Percentiles rank a stretch among this genome's conserved stretches.
Evolutionary conservation across 1,284 basidiomycete species (phyloP).

Genomic region (Phylloboletellus chloephorus): DNA sequence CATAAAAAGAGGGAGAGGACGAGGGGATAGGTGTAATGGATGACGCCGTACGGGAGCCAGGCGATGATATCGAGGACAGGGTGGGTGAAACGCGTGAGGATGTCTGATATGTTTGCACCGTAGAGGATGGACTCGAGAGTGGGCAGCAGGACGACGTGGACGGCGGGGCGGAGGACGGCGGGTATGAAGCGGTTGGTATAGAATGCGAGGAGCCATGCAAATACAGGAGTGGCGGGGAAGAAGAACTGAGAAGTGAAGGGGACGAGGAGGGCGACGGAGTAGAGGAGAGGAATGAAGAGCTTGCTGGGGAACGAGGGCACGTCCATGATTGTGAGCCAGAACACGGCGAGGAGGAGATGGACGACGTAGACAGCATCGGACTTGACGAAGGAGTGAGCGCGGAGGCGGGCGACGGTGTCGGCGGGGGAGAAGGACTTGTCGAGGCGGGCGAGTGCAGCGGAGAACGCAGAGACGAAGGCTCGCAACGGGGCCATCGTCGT

Average conservation of each 20-base stretch:
- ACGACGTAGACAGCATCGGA: constrained; percentile 62
- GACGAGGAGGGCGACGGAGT: constrained; percentile 64
- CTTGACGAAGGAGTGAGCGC: constrained; percentile 54
- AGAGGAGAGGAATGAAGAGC: constrained; percentile 75
- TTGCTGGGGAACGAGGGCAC: constrained; percentile 70
- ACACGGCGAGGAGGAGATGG: constrained; percentile 59
- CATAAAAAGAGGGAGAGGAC: constrained; percentile 74
- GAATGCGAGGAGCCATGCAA: constrained; percentile 81
- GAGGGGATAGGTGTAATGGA: constrained; percentile 85
- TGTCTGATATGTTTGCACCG: constrained; percentile 95
- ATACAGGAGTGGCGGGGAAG: constrained; percentile 82
- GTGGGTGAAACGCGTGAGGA: constrained; percentile 91
- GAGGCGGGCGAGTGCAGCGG: constrained; percentile 58
- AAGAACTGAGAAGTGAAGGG: constrained; percentile 93
- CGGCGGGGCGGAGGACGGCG: constrained; percentile 64
- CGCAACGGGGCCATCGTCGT: too few relatives aligned
- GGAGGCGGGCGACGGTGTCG: constrained; percentile 61
- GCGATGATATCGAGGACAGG: constrained; percentile 89
- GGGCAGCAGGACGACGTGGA: constrained; percentile 90
- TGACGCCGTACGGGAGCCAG: constrained; percentile 94
- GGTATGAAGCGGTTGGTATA: constrained; percentile 88
- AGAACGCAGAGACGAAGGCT: constrained; percentile 38
- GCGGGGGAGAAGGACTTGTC: constrained; percentile 73
- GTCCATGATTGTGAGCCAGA: constrained; percentile 78
- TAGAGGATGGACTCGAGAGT: constrained; percentile 93